Evolutionary conservation across 1,284 basidiomycete species (phyloP).

Genomic region (Heterobasidion annosum): DNA sequence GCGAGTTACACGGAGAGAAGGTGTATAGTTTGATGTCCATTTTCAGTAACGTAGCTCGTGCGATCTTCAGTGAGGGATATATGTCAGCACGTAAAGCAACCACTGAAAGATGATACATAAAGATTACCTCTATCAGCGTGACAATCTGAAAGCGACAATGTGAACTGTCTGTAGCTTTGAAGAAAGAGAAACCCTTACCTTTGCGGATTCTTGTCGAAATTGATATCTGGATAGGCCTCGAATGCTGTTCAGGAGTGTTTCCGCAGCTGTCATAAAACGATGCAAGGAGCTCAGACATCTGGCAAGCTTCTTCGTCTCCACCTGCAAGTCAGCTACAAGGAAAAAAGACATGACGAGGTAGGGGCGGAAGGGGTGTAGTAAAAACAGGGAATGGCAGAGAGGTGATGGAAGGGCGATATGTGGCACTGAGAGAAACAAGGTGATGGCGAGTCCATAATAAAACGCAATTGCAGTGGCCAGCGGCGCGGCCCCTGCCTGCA

Average conservation of each 20-base stretch:
- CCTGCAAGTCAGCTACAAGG: slow-evolving; percentile 16
- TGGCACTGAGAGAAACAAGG: slow-evolving; percentile 6
- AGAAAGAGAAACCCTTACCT: slow-evolving; percentile 14
- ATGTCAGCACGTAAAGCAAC: slow-evolving; percentile 1
- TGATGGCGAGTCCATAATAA: slow-evolving; percentile 8
- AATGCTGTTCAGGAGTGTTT: slow-evolving; percentile 17
- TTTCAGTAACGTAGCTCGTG: slow-evolving; percentile 22
- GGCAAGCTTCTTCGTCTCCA: slow-evolving; percentile 22
- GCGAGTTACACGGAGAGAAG: slow-evolving; percentile 23
- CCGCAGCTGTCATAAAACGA: slow-evolving; percentile 23
- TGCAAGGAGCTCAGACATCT: slow-evolving; percentile 21
- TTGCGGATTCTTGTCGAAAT: slow-evolving; percentile 18
- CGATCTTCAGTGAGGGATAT: slow-evolving; percentile 16
- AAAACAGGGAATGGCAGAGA: slow-evolving; percentile 7
- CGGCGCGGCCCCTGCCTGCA: slow-evolving; percentile 6
- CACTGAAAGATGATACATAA: background rate
- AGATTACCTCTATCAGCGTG: slow-evolving; percentile 12
- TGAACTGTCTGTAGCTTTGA: slow-evolving; percentile 4
- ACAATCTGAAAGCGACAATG: slow-evolving; percentile 9
- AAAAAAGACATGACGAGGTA: slow-evolving; percentile 8
- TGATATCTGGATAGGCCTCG: slow-evolving; percentile 16
- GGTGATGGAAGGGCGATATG: slow-evolving; percentile 7
- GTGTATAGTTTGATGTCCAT: slow-evolving; percentile 23
- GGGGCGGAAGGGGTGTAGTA: background rate
- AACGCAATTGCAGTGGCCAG: slow-evolving; percentile 8